These are phyloP conservation scores for Yamadazyma phyllophila DNA, from an alignment of 805 yeast genomes.

Conservation along the genomic window DNA sequence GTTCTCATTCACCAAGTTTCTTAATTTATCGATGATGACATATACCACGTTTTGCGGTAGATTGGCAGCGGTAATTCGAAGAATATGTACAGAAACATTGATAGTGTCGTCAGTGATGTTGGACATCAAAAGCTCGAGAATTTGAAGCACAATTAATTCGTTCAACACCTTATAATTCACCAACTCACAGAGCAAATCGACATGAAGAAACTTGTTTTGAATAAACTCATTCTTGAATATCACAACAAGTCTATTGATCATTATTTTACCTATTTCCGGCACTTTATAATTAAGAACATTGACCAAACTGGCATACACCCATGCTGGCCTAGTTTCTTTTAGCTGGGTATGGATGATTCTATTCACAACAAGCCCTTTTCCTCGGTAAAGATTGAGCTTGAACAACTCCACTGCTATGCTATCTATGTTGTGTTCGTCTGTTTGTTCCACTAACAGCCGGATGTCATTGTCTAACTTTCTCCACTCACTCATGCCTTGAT, in stretches of 20 bases:
- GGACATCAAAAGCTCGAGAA: constrained; percentile 33
- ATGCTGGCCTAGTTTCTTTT: constrained; percentile 26
- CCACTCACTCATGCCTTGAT: constrained; percentile 1
- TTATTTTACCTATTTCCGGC: constrained; percentile 64
- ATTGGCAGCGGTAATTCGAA: constrained; percentile 52
- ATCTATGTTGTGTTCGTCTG: constrained; percentile 47
- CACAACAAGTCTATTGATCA: constrained; percentile 51
- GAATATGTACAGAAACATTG: constrained; percentile 49
- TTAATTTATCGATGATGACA: constrained; percentile 56
- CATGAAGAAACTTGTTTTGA: constrained; percentile 43
- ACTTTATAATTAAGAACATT: constrained; percentile 63
- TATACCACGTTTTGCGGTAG: constrained; percentile 49
- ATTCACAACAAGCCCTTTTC: constrained; percentile 59
- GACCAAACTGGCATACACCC: constrained; percentile 56
- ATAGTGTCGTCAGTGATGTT: constrained; percentile 55
- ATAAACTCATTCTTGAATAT: constrained; percentile 57
- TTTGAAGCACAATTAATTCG: constrained; percentile 32
- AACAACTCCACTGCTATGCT: constrained; percentile 50
- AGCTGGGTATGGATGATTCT: constrained; percentile 32
- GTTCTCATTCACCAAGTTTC: constrained; percentile 57
- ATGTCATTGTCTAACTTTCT: neutral
- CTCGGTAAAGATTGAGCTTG: constrained; percentile 56
- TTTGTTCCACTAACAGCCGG: constrained; percentile 38
- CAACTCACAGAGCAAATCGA: constrained; percentile 59
- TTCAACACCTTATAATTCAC: constrained; percentile 56